Conservation (phyloP, 306 rosid genomes). For the Adenanthera pavonina region DNA sequence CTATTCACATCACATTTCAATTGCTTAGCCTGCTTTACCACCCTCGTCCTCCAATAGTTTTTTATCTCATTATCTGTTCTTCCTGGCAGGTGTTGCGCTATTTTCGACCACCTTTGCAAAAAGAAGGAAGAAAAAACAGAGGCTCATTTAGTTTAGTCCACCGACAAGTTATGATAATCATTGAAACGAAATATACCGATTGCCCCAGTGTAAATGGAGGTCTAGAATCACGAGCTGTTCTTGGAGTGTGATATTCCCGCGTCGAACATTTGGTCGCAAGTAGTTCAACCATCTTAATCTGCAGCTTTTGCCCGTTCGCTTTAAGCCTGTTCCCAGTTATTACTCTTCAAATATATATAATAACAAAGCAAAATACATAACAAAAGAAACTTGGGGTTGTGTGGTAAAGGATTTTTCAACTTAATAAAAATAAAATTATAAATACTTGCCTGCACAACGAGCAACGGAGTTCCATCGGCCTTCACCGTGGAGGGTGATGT, state of each 20-base stretch:
- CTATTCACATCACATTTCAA: conserved; percentile 87
- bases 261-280: conserved; percentile 71
- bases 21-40: conserved; percentile 88
- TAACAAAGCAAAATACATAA: no score
- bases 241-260: conserved; percentile 70
- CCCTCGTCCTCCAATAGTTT: conserved; percentile 94
- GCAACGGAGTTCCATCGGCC: conserved; percentile 73
- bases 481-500: conserved; percentile 53
- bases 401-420: no score
- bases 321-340: conserved; percentile 48
- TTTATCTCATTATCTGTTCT: conserved; percentile 94
- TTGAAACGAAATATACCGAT: conserved; percentile 48
- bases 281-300: conserved; percentile 78
- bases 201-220: conserved; percentile 76
- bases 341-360: background rate
- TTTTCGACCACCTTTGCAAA: conserved; percentile 82
- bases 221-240: conserved; percentile 76
- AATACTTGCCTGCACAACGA: conserved; percentile 47
- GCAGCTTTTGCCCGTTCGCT: conserved; percentile 78
- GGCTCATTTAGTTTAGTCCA: background rate
- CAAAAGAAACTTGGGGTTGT: no score
- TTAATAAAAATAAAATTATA: background rate
- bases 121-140: background rate
- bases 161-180: background rate
- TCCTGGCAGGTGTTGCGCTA: conserved; percentile 82